Evolutionary conservation across 441 rosid species (phyloP).

Genomic region (Gossypium davidsonii): DNA sequence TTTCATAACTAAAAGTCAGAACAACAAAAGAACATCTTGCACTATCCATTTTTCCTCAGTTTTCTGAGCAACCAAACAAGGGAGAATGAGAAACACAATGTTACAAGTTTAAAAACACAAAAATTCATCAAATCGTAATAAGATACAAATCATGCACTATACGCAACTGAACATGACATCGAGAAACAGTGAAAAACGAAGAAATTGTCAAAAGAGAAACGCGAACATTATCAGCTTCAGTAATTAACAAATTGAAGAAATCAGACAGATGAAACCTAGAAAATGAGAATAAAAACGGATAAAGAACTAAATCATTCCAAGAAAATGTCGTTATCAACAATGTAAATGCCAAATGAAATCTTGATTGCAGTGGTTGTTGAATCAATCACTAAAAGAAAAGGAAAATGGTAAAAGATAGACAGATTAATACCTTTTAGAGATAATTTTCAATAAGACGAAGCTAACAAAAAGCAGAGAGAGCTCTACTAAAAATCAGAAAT

Average conservation of each 20-base stretch:
- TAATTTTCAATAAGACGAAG: background rate
- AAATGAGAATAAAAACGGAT: background rate
- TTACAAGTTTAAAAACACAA: conserved; percentile 1
- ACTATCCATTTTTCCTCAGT: background rate
- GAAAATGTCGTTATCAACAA: background rate
- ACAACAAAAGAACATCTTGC: conserved; percentile 2
- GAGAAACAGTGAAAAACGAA: background rate
- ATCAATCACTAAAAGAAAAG: background rate
- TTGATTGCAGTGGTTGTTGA: background rate
- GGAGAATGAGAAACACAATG: background rate
- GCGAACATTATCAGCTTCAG: background rate
- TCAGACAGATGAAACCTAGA: background rate
- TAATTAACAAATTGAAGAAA: background rate
- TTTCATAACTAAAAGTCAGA: too few relatives aligned
- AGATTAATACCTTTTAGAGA: background rate
- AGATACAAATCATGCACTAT: background rate
- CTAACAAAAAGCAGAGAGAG: background rate
- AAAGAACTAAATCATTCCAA: background rate
- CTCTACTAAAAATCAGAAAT: background rate
- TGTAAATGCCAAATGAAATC: background rate
- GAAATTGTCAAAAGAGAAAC: background rate
- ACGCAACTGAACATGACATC: background rate
- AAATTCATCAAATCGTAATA: background rate
- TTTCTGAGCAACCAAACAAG: conserved; percentile 12
- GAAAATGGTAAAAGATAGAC: background rate